Base-by-base conservation (phyloP, 495 filamentous ascomycete genomes). In the Penicillium angulare region DNA sequence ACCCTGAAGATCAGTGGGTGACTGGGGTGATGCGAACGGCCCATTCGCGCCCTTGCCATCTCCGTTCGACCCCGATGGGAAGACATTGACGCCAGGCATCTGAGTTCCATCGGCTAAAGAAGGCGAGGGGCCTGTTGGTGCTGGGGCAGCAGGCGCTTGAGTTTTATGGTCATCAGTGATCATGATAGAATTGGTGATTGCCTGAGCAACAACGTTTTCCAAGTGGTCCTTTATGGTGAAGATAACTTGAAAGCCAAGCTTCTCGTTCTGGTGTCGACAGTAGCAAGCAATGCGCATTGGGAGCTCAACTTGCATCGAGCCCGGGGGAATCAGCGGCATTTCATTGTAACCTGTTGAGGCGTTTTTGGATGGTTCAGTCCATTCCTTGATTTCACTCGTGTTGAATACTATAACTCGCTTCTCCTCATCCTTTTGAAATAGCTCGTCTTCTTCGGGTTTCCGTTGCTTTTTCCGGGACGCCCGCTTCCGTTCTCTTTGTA, bases 91-190 rank as follows among this genome's bases (percentile, higher is more conserved):
- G 32, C 72, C 75, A 15, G 75, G 74, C 18, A 79, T 47, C 34
- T 70, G 67, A 31, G 67, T 69, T 21, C 68, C 68, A 59, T 78
- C 75, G 20, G 71, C 56, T 24, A 75, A 49, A 36, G 71, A 63
- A 10, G 69, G 65, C 2, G 66, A 71, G 31, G 68, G 68, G 3
- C 64, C 61, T 23, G 70, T 54, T 13, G 57, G 59, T 1, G 67
- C 64, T 45, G 72, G 55, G 31, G 72, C 65, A 18, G 73, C 49
- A 49, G 77, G 69, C 34, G 78, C 69, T 50, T 88, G 85, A 3
- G 89, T 92, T 67, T 97, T 97, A 71, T 97, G 92, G 63, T 97
- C 92, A 66, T 97, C 92, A 1, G 92, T 97, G 58, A 97, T 96
- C 78, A 96, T 86, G 47, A 96, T 93, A 0, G 89, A 86, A 27